phyloP scores from a whole-genome alignment of 768 basidiomycete species.

The Pleurotus pulmonarius region DNA sequence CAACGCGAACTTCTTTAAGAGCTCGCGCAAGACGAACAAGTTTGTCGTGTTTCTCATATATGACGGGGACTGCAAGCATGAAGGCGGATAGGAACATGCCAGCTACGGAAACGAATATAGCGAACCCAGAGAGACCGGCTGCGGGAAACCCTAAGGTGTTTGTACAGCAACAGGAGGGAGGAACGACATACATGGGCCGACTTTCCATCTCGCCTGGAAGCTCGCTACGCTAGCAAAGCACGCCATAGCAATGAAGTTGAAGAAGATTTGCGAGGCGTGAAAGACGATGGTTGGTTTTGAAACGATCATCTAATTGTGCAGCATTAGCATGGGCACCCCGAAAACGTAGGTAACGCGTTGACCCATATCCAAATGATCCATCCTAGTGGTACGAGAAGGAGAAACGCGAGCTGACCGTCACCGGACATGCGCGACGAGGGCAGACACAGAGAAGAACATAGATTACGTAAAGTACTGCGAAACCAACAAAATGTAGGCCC shows the following conservation, averaged over 20 bases:
- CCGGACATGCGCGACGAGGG: constrained; percentile 33
- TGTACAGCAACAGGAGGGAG: constrained; percentile 6
- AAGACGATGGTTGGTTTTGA: constrained; percentile 80
- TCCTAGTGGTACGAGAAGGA: constrained; percentile 62
- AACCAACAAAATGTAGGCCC: constrained; percentile 7
- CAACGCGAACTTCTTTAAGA: constrained; percentile 77
- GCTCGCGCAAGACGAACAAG: constrained; percentile 73
- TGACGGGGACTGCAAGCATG: constrained; percentile 72
- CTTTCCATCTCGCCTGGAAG: constrained; percentile 81
- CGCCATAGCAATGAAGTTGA: constrained; percentile 89
- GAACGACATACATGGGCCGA: constrained; percentile 76
- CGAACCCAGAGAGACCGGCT: constrained; percentile 89
- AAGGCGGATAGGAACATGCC: constrained; percentile 73
- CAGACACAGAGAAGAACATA: constrained; percentile 33
- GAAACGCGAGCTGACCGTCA: constrained; percentile 49
- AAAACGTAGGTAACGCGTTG: constrained; percentile 13
- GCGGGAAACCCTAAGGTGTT: constrained; percentile 14
- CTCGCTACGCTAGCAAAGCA: constrained; percentile 87
- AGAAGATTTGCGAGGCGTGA: constrained; percentile 78
- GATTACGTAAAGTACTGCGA: constrained; percentile 39
- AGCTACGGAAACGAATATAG: constrained; percentile 72
- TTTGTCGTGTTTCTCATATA: constrained; percentile 85
- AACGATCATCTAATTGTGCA: constrained; percentile 69
- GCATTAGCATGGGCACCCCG: background rate
- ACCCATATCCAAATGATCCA: constrained; percentile 75